Evolutionary conservation across 352 stramenopile species (phyloP).

Genomic region (Phytophthora uliginosa): DNA sequence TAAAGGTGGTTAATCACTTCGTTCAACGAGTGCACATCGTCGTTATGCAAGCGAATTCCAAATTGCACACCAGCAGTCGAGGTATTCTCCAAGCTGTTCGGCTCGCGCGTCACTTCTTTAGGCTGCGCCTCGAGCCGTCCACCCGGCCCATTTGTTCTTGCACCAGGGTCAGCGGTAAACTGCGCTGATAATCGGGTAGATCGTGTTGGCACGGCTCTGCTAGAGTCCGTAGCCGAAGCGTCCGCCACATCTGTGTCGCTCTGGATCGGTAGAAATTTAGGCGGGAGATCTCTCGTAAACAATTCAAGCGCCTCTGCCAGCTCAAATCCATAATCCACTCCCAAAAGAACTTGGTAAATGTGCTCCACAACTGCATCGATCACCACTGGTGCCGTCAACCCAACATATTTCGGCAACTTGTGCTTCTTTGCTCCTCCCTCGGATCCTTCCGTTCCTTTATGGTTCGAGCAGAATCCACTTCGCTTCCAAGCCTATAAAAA

Average conservation of each 20-base stretch:
- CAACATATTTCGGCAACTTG: constrained; percentile 76
- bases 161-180: constrained; percentile 25
- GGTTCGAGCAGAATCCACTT: constrained; percentile 82
- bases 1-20: constrained; percentile 82
- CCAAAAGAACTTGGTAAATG: constrained; percentile 75
- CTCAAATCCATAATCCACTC: constrained; percentile 75
- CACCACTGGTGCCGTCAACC: constrained; percentile 58
- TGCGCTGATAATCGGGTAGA: constrained; percentile 29
- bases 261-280: constrained; percentile 54
- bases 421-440: constrained; percentile 52
- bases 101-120: constrained; percentile 33
- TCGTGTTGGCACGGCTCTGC: constrained; percentile 13
- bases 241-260: constrained; percentile 46
- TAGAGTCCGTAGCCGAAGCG: constrained; percentile 5
- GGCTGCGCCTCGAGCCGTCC: constrained; percentile 28
- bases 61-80: constrained; percentile 40
- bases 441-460: constrained; percentile 64
- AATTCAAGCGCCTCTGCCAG: constrained; percentile 76
- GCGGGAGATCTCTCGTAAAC: constrained; percentile 70
- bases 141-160: constrained; percentile 36
- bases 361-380: constrained; percentile 86
- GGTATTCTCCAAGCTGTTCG: constrained; percentile 8
- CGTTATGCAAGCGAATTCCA: constrained; percentile 84
- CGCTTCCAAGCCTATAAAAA: constrained; percentile 76
- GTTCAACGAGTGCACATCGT: constrained; percentile 83